Conservation (phyloP, 768 basidiomycete species). For the Hydnomerulius pinastri region DNA sequence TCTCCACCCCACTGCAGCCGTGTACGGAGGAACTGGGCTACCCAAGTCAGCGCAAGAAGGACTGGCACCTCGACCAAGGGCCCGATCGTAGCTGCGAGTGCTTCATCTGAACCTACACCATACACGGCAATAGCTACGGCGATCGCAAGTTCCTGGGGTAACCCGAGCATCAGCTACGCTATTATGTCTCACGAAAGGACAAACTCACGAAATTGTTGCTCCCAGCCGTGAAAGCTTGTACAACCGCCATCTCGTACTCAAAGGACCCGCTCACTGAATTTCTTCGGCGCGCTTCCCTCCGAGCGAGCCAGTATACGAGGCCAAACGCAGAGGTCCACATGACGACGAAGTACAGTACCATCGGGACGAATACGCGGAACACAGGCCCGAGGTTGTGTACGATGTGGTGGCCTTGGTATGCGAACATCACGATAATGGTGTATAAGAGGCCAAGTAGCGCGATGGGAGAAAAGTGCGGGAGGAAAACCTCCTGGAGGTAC, state of each 20-base stretch:
- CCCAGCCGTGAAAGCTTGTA: slow-evolving; percentile 78
- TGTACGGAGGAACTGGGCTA: slow-evolving; percentile 49
- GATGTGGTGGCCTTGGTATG: slow-evolving; percentile 69
- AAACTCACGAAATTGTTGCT: slow-evolving; percentile 73
- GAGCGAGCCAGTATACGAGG: slow-evolving; percentile 50
- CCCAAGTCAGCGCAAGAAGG: slow-evolving; percentile 66
- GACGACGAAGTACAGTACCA: slow-evolving; percentile 75
- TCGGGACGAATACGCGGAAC: slow-evolving; percentile 80
- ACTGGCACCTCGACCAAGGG: slow-evolving; percentile 83
- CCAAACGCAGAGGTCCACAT: slow-evolving; percentile 72
- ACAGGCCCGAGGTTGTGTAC: slow-evolving; percentile 73
- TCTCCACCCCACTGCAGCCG: slow-evolving; percentile 41
- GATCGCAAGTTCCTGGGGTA: slow-evolving; percentile 73
- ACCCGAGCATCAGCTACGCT: neutral
- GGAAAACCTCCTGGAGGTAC: slow-evolving; percentile 58
- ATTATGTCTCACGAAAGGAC: too few relatives aligned
- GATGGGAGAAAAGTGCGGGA: slow-evolving; percentile 68
- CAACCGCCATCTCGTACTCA: slow-evolving; percentile 73
- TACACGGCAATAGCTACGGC: slow-evolving; percentile 79
- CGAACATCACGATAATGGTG: slow-evolving; percentile 78
- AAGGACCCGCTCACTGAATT: slow-evolving; percentile 15
- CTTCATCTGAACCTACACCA: slow-evolving; percentile 77
- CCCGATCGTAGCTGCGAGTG: slow-evolving; percentile 78
- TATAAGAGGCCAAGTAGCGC: slow-evolving; percentile 78
- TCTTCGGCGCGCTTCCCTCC: slow-evolving; percentile 27